A percentile compares a stretch with the other conserved stretches of the same genome.
These are phyloP conservation scores for Pulveroboletus ravenelii DNA, from an alignment of 768 basidiomycete species.

Conservation along the genomic window DNA sequence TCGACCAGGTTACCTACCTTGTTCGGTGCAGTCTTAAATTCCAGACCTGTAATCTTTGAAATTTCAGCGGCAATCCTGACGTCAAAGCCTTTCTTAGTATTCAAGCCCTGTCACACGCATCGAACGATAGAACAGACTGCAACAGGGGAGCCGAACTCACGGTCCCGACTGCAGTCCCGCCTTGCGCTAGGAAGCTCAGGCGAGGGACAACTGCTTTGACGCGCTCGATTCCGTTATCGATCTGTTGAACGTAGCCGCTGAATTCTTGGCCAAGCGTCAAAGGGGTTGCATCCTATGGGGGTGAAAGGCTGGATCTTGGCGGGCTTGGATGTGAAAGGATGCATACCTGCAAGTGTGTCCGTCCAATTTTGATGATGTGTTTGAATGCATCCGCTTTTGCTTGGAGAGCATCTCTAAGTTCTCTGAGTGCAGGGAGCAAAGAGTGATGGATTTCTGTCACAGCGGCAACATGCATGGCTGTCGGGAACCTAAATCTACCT, in stretches of 20 bases:
- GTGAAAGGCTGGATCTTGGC: background rate
- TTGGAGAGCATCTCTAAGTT: conserved; percentile 79
- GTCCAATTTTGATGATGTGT: conserved; percentile 95
- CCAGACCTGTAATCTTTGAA: conserved; percentile 82
- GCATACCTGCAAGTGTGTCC: conserved; percentile 84
- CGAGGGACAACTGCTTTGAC: conserved; percentile 79
- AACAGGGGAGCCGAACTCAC: conserved; percentile 41
- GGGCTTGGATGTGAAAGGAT: background rate
- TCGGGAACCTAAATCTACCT: conserved; percentile 72
- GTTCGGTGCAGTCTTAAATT: conserved; percentile 96
- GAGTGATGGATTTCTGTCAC: conserved; percentile 79
- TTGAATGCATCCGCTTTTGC: conserved; percentile 81
- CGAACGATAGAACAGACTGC: conserved; percentile 1
- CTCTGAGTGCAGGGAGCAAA: conserved; percentile 80
- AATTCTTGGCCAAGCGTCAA: conserved; percentile 98
- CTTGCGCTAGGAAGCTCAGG: conserved; percentile 87
- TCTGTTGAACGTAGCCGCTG: conserved; percentile 94
- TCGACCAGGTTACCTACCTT: conserved; percentile 52
- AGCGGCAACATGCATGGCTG: conserved; percentile 97
- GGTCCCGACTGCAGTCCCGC: conserved; percentile 98
- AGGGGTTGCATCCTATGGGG: conserved; percentile 85
- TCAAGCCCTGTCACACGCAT: conserved; percentile 65
- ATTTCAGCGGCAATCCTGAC: conserved; percentile 90
- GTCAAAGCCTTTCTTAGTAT: conserved; percentile 96
- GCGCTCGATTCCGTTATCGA: conserved; percentile 85